Conservation (phyloP, 2,329 filamentous ascomycete species). For the Paecilomyces sp. region DNA sequence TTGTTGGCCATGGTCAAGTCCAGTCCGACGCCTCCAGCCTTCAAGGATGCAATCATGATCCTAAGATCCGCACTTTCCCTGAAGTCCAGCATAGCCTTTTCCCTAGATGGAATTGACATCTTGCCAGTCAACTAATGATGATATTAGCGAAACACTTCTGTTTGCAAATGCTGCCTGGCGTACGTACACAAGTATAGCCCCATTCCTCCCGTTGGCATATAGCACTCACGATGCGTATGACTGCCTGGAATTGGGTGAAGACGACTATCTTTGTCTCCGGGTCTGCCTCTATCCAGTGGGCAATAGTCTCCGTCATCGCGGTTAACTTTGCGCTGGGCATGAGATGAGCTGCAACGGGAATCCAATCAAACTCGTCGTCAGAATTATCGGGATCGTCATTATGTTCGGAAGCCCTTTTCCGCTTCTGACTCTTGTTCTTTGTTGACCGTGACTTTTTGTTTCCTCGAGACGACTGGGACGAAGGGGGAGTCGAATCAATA, state of each 20-base stretch:
- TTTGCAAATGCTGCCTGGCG: too few species aligned
- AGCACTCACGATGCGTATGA: slow-evolving; percentile 44
- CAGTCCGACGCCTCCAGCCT: slow-evolving; percentile 51
- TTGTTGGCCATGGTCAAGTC: slow-evolving; percentile 56
- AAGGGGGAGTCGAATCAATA: neutral
- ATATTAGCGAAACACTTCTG: neutral
- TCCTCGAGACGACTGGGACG: neutral
- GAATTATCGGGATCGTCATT: slow-evolving; percentile 14
- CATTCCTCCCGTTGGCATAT: slow-evolving; percentile 44
- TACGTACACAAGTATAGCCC: slow-evolving; percentile 20
- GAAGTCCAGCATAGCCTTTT: slow-evolving; percentile 43
- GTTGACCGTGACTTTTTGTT: slow-evolving; percentile 4
- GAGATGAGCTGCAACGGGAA: slow-evolving; percentile 12
- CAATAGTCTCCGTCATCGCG: slow-evolving; percentile 25
- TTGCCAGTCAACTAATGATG: slow-evolving; percentile 41
- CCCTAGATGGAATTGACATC: slow-evolving; percentile 37
- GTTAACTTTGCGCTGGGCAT: slow-evolving; percentile 35
- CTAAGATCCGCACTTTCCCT: slow-evolving; percentile 26
- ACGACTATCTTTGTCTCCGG: slow-evolving; percentile 50
- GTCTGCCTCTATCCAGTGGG: slow-evolving; percentile 37
- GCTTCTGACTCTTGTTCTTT: neutral
- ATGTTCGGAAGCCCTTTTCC: slow-evolving; percentile 1
- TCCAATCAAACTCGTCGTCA: slow-evolving; percentile 19
- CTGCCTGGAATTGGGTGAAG: slow-evolving; percentile 53
- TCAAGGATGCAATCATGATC: slow-evolving; percentile 51